A percentile compares a stretch with the other conserved stretches of the same genome.
Evolutionary conservation across 345 rosid genomes (phyloP).

Genomic region (Linum trigynum): DNA sequence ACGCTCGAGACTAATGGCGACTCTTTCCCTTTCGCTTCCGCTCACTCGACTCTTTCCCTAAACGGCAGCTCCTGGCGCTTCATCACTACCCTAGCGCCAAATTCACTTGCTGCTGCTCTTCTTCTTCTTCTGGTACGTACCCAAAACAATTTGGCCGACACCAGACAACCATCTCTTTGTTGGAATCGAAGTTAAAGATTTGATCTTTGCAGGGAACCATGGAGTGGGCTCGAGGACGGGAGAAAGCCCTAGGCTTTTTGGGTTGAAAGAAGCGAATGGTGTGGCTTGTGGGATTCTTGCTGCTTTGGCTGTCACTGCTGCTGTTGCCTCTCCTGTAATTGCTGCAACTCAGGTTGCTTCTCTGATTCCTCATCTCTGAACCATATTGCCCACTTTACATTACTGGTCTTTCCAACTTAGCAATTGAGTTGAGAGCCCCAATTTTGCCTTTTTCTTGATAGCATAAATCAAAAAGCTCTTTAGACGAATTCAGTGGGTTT

Average conservation of each 20-base stretch:
- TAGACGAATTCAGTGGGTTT: no score
- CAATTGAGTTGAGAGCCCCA: background rate
- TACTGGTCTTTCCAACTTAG: background rate
- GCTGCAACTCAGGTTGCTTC: slow-evolving; percentile 66
- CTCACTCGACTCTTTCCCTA: slow-evolving; percentile 18
- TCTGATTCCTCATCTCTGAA: background rate
- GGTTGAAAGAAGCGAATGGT: slow-evolving; percentile 40
- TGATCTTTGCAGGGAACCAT: slow-evolving; percentile 14
- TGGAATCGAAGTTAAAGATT: background rate
- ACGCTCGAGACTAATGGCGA: slow-evolving; percentile 28
- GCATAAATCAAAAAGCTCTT: no score
- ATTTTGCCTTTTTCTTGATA: background rate
- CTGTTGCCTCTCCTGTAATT: slow-evolving; percentile 43
- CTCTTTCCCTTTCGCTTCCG: slow-evolving; percentile 37
- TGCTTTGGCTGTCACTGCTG: slow-evolving; percentile 50
- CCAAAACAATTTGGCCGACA: background rate
- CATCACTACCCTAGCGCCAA: slow-evolving; percentile 21
- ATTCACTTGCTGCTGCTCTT: slow-evolving; percentile 20
- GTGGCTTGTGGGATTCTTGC: slow-evolving; percentile 67
- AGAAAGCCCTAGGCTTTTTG: slow-evolving; percentile 21
- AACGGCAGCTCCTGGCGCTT: slow-evolving; percentile 15
- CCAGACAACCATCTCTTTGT: background rate
- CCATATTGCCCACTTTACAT: background rate
- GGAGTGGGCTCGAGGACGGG: slow-evolving; percentile 17
- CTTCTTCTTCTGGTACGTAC: slow-evolving; percentile 26